phyloP scores from a whole-genome alignment of 129 eudicot species.

The Ambrosia artemisiifolia region DNA sequence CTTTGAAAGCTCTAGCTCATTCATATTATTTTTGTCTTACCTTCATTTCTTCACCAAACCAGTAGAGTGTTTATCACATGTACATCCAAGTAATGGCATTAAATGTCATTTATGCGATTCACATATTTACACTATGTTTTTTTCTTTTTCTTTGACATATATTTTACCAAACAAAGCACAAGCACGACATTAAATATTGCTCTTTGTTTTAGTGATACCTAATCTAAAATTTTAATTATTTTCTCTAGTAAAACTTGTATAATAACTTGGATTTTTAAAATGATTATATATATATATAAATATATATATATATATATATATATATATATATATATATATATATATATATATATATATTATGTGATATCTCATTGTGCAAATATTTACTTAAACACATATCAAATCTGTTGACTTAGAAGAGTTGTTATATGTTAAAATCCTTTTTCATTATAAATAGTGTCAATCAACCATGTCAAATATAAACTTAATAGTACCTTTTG shows the following conservation, averaged over 20 bases:
- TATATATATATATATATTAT: background rate
- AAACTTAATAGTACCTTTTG: slow-evolving; percentile 1
- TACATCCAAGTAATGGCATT: background rate
- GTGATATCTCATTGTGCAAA: background rate
- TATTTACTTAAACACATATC: background rate
- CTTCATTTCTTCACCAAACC: slow-evolving; percentile 12
- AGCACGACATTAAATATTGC: background rate
- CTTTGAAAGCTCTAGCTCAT: no score
- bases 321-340: no score
- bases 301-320: background rate
- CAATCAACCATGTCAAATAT: background rate
- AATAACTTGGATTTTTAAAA: background rate
- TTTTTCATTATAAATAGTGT: background rate
- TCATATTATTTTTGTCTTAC: no score
- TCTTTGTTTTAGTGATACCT: background rate
- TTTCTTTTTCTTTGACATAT: background rate
- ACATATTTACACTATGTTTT: background rate
- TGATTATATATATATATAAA: no score
- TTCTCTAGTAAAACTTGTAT: background rate
- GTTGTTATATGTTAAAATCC: background rate
- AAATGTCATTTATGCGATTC: background rate
- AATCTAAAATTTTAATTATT: background rate
- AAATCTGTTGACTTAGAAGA: background rate
- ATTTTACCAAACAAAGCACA: slow-evolving; percentile 6
- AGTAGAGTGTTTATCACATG: slow-evolving; percentile 14